Conservation (phyloP, 345 rosid species). For the Populus deltoides region DNA sequence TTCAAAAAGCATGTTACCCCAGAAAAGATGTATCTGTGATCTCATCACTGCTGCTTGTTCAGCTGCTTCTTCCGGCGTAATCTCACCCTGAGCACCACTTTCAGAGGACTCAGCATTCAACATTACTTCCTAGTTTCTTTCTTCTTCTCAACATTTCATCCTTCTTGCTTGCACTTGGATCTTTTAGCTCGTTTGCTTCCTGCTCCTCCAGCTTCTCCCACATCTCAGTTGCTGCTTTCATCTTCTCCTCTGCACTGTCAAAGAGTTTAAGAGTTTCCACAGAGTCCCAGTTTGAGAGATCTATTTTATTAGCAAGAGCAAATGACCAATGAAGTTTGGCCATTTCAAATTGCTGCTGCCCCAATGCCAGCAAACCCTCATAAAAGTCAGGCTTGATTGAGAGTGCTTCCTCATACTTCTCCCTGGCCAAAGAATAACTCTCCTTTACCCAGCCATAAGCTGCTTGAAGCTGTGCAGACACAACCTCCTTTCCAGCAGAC, state of each 20-base stretch:
- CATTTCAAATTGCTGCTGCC: constrained; percentile 98
- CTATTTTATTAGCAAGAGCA: constrained; percentile 71
- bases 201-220: constrained; percentile 97
- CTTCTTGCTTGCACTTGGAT: constrained; percentile 65
- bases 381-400: constrained; percentile 86
- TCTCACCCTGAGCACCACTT: constrained; percentile 38
- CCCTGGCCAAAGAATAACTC: constrained; percentile 75
- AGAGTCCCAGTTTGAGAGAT: constrained; percentile 75
- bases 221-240: constrained; percentile 90
- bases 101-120: constrained; percentile 46
- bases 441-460: constrained; percentile 96
- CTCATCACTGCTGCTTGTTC: constrained; percentile 96
- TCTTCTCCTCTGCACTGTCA: constrained; percentile 81
- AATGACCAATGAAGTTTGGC: constrained; percentile 97
- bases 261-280: constrained; percentile 68
- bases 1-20: constrained; percentile 97
- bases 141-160: constrained; percentile 70
- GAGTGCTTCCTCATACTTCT: constrained; percentile 77
- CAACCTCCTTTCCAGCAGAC: constrained; percentile 64
- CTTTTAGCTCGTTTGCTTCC: constrained; percentile 63
- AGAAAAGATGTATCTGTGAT: constrained; percentile 96
- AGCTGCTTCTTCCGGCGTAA: constrained; percentile 80
- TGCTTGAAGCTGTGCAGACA: constrained; percentile 64
- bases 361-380: constrained; percentile 89
- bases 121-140: constrained; percentile 61